Evolutionary conservation across 495 filamentous ascomycete species (phyloP).

Genomic region (Aspergillus campestris): DNA sequence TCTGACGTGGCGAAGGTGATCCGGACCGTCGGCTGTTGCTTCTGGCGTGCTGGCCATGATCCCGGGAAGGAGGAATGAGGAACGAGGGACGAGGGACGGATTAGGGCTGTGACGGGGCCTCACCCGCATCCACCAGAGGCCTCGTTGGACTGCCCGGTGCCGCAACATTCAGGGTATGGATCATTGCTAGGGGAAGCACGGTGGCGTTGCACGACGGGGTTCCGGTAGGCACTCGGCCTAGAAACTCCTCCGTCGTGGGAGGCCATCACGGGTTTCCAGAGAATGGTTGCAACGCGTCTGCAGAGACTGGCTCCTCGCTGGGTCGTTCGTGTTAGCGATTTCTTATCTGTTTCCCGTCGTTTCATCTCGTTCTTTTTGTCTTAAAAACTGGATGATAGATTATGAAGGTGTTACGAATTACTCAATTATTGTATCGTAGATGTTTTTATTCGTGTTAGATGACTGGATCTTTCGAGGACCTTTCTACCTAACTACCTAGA

Average conservation of each 20-base stretch:
- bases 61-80: too few species aligned
- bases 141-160: conserved; percentile 7
- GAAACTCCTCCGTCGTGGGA: conserved; percentile 12
- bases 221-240: conserved; percentile 4
- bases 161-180: conserved; percentile 17
- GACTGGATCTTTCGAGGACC: too few species aligned
- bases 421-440: too few species aligned
- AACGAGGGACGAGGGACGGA: neutral
- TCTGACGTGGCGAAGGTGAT: neutral
- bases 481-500: too few species aligned
- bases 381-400: conserved; percentile 32
- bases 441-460: too few species aligned
- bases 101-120: conserved; percentile 6
- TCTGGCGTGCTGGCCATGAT: too few species aligned
- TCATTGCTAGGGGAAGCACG: conserved; percentile 14
- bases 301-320: conserved; percentile 23
- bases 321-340: conserved; percentile 23
- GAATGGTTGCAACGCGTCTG: conserved; percentile 26
- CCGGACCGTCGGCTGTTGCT: too few species aligned
- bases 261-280: conserved; percentile 19
- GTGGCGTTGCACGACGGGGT: conserved; percentile 5
- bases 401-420: conserved; percentile 35
- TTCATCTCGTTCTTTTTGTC: conserved; percentile 24
- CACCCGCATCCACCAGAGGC: conserved; percentile 7
- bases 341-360: conserved; percentile 33